phyloP scores from a whole-genome alignment of 176 grass and related monocot genomes.

The Eragrostis nindensis region DNA sequence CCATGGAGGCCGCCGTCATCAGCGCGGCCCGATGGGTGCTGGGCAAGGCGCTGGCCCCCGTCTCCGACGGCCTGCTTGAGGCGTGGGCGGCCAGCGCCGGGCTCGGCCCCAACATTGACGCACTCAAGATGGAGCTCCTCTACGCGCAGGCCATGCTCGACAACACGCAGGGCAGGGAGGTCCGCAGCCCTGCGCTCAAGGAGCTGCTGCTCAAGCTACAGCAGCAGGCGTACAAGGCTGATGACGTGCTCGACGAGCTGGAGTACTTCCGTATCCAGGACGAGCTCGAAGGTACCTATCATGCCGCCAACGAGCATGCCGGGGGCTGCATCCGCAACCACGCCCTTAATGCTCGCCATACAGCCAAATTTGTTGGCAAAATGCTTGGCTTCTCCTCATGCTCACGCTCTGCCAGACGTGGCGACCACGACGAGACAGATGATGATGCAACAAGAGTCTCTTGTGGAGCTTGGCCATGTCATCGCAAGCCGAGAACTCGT shows the following conservation, averaged over 20 bases:
- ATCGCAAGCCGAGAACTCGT: too few species aligned
- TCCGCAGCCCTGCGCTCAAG: background rate
- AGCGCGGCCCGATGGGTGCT: constrained; percentile 1
- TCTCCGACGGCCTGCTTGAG: background rate
- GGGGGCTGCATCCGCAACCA: background rate
- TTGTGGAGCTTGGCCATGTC: background rate
- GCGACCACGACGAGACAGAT: too few species aligned
- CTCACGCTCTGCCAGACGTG: background rate
- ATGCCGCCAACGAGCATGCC: background rate
- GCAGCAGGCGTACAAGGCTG: background rate
- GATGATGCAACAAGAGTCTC: background rate
- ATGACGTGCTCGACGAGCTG: constrained; percentile 29
- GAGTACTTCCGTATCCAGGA: constrained; percentile 45
- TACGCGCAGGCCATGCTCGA: background rate
- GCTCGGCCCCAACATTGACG: constrained; percentile 17
- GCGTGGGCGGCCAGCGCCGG: background rate
- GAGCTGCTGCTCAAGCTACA: constrained; percentile 16
- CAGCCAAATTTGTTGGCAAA: background rate
- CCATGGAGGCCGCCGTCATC: constrained; percentile 6
- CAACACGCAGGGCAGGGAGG: background rate
- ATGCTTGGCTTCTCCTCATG: background rate
- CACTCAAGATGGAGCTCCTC: constrained; percentile 19
- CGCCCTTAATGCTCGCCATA: background rate
- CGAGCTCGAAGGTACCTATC: background rate
- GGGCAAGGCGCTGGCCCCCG: background rate